phyloP scores from a whole-genome alignment of 208 protist genomes.

The Trypanosoma brucei region DNA sequence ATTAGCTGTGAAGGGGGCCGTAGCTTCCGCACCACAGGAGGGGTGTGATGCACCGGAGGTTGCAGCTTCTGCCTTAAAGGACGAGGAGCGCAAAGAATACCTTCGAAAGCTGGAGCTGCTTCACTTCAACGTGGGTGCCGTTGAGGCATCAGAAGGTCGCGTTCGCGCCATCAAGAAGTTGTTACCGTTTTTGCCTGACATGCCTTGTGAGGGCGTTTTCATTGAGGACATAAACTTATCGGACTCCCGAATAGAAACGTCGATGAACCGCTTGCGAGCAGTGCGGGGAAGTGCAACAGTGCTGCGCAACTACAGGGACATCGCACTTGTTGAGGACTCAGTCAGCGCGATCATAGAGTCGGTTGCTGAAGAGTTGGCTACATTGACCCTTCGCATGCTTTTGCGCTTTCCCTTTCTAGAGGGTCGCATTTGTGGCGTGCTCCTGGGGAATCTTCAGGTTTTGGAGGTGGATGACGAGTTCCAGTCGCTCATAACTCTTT shows the following conservation, averaged over 20 bases:
- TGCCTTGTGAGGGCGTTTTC: constrained; percentile 29
- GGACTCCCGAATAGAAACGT: constrained; percentile 24
- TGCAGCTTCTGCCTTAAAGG: too few species aligned
- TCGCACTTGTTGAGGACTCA: constrained; percentile 17
- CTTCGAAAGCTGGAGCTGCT: not conserved
- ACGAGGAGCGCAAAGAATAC: not conserved
- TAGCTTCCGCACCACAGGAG: too few species aligned
- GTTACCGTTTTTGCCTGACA: constrained; percentile 22
- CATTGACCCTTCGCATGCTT: constrained; percentile 20
- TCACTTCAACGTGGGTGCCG: not conserved
- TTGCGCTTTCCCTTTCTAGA: constrained; percentile 33
- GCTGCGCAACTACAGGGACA: constrained; percentile 5
- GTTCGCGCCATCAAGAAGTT: not conserved
- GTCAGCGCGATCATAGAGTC: constrained; percentile 15
- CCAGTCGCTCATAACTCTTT: constrained; percentile 22
- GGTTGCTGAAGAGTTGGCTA: constrained; percentile 23
- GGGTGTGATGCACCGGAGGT: too few species aligned
- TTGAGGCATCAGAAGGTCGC: not conserved
- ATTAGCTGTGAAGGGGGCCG: too few species aligned
- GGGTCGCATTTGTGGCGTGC: constrained; percentile 28
- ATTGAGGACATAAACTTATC: constrained; percentile 35
- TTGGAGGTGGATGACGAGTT: constrained; percentile 45
- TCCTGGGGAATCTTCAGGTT: constrained; percentile 30
- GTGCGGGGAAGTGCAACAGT: constrained; percentile 17
- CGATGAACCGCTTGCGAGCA: constrained; percentile 21